Evolutionary conservation across 169 alveolate species (phyloP).

Genomic region (Plasmodium coatneyi): DNA sequence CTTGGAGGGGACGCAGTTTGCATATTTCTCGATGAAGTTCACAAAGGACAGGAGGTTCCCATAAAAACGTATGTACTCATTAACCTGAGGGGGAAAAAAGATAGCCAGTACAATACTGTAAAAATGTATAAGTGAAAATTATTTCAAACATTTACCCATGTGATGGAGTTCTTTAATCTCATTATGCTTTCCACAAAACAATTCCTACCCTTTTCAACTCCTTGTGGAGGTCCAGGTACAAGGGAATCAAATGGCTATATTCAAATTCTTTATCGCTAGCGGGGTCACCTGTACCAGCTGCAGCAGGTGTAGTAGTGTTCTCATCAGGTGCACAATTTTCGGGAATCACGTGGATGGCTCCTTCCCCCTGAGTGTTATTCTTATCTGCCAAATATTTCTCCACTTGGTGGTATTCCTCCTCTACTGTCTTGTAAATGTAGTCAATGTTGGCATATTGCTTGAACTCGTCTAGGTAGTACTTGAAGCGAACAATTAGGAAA

Average conservation of each 20-base stretch:
- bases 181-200: neutral
- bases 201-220: conserved; percentile 61
- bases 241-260: conserved; percentile 31
- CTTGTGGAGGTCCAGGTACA: conserved; percentile 52
- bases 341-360: neutral
- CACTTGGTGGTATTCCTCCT: conserved; percentile 45
- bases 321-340: neutral
- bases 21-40: conserved; percentile 48
- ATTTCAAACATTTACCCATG: neutral
- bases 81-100: conserved; percentile 8
- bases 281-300: neutral
- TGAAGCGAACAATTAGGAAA: conserved; percentile 62
- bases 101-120: neutral
- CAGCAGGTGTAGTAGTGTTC: neutral
- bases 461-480: conserved; percentile 60
- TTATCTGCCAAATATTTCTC: conserved; percentile 23
- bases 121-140: neutral
- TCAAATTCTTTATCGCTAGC: conserved; percentile 32
- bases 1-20: conserved; percentile 3
- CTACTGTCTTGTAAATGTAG: conserved; percentile 51
- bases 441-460: conserved; percentile 65
- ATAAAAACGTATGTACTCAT: conserved; percentile 53
- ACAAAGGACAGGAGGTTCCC: conserved; percentile 74
- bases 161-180: neutral
- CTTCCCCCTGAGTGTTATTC: neutral